A percentile compares a stretch with the other conserved stretches of the same genome.
phyloP scores from a whole-genome alignment of 2,329 filamentous ascomycete genomes.

The Claviceps cyperi region DNA sequence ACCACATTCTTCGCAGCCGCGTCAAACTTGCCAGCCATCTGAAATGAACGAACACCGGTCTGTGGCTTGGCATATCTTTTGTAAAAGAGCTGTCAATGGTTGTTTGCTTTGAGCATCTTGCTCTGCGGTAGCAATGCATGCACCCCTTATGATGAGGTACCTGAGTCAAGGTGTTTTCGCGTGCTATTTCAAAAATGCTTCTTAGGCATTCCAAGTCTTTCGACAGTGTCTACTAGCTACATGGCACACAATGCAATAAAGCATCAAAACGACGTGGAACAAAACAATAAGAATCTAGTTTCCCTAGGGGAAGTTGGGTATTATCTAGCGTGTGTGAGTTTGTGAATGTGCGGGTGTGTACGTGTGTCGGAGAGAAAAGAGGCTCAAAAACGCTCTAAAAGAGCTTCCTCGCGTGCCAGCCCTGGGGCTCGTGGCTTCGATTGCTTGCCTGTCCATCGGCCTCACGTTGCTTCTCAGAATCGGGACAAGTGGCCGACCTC shows the following conservation, averaged over 20 bases:
- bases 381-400: neutral
- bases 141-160: too few species aligned
- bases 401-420: neutral
- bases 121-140: too few species aligned
- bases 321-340: neutral
- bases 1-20: too few species aligned
- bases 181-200: neutral
- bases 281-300: neutral
- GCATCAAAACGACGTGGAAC: neutral
- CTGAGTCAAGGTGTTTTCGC: neutral
- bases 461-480: slow-evolving; percentile 21
- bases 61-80: too few species aligned
- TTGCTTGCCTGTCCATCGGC: neutral
- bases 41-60: too few species aligned
- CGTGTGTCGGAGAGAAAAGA: neutral
- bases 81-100: too few species aligned
- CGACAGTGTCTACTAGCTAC: neutral
- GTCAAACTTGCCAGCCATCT: too few species aligned
- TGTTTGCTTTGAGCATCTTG: too few species aligned
- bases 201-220: neutral
- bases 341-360: too few species aligned
- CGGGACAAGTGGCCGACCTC: slow-evolving; percentile 31
- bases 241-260: neutral
- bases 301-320: slow-evolving; percentile 2
- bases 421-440: neutral